Evolutionary conservation across 1,284 basidiomycete species (phyloP).

Genomic region (Fomitiporia mediterranea): DNA sequence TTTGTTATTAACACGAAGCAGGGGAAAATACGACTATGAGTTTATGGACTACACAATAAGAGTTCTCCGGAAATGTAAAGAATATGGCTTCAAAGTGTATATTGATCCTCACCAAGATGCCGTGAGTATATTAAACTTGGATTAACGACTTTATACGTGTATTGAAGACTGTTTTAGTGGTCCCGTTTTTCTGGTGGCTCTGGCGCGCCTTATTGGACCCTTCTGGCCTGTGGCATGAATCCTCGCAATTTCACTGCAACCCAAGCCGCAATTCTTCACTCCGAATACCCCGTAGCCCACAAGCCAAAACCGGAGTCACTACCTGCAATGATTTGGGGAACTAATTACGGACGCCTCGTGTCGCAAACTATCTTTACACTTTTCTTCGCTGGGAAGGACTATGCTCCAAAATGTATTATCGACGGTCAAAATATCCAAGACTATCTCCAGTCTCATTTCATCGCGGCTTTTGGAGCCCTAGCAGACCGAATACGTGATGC

Average conservation of each 20-base stretch:
- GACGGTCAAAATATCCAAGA: constrained; percentile 94
- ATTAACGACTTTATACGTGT: constrained; percentile 9
- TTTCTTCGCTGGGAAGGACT: constrained; percentile 90
- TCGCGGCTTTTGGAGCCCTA: constrained; percentile 71
- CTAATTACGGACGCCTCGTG: constrained; percentile 88
- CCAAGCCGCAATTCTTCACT: constrained; percentile 82
- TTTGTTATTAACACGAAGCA: constrained; percentile 31
- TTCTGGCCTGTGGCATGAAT: constrained; percentile 88
- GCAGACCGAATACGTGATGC: constrained; percentile 73
- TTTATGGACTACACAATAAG: constrained; percentile 91
- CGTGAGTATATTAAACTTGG: constrained; percentile 46
- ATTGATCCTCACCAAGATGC: constrained; percentile 98
- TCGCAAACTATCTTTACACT: constrained; percentile 90
- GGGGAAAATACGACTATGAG: constrained; percentile 86
- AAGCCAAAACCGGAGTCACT: constrained; percentile 66
- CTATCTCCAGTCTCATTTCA: constrained; percentile 84
- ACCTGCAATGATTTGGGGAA: constrained; percentile 96
- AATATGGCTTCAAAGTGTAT: constrained; percentile 91
- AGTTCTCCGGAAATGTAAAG: constrained; percentile 86
- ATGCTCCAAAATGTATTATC: constrained; percentile 87
- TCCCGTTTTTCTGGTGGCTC: constrained; percentile 96
- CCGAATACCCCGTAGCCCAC: constrained; percentile 73
- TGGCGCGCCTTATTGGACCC: constrained; percentile 94
- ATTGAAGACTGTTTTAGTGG: constrained; percentile 56
- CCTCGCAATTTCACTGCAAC: constrained; percentile 83